Conservation (phyloP, 1,284 basidiomycete genomes). For the Blastosporella zonata region DNA sequence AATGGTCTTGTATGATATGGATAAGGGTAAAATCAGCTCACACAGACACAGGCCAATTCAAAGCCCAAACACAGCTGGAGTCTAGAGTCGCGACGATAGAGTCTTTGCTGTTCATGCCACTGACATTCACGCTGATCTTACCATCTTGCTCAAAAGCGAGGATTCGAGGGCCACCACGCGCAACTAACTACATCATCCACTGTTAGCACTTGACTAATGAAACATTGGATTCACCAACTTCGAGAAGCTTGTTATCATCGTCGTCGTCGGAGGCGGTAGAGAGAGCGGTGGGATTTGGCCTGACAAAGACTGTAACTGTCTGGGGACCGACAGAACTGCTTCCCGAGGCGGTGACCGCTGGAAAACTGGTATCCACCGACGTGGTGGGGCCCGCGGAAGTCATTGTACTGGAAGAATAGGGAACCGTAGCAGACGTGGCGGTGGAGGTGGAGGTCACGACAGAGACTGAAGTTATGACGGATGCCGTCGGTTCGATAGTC, state of each 20-base stretch:
- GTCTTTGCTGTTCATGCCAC: conserved; percentile 36
- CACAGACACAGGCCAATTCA: conserved; percentile 67
- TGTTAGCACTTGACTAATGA: conserved; percentile 1
- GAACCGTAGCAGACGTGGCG: not conserved
- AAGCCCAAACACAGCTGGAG: conserved; percentile 48
- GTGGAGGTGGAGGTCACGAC: conserved; percentile 6
- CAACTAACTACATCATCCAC: conserved; percentile 14
- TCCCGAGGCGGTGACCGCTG: conserved; percentile 5
- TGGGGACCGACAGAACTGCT: conserved; percentile 8
- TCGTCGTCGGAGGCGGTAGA: conserved; percentile 17
- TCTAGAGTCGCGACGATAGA: conserved; percentile 37
- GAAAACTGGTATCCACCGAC: conserved; percentile 5
- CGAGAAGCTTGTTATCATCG: conserved; percentile 18
- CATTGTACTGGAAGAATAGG: conserved; percentile 5
- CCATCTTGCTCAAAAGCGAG: conserved; percentile 31
- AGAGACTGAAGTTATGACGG: conserved; percentile 4
- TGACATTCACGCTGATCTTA: conserved; percentile 40
- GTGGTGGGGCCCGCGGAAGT: conserved; percentile 10
- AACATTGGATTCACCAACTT: conserved; percentile 10
- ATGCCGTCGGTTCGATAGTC: not conserved
- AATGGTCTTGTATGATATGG: too few species aligned
- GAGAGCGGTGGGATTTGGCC: conserved; percentile 8
- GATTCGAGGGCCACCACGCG: conserved; percentile 24
- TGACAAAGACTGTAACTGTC: conserved; percentile 20
- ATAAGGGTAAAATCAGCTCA: conserved; percentile 31